Percentiles rank a stretch among this genome's conserved stretches.
Evolutionary conservation across 148 eudicot species (phyloP).

Genomic region (Chenopodium quinoa): DNA sequence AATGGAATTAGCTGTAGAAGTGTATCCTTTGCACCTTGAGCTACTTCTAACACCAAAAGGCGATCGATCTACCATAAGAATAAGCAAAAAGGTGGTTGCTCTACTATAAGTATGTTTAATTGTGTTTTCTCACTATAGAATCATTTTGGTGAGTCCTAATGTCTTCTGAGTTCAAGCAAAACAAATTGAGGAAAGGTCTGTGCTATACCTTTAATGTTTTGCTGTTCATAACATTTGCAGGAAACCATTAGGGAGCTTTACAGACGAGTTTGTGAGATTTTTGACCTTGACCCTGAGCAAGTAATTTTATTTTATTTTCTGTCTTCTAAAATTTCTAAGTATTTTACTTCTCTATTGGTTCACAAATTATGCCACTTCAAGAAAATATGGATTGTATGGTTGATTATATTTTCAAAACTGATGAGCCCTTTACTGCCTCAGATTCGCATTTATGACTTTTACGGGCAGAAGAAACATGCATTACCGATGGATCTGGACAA

Average conservation of each 20-base stretch:
- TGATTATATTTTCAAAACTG: background rate
- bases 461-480: conserved; percentile 72
- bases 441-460: conserved; percentile 87
- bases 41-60: conserved; percentile 76
- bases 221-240: conserved; percentile 39
- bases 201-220: background rate
- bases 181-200: background rate
- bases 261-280: conserved; percentile 81
- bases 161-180: background rate
- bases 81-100: conserved; percentile 85
- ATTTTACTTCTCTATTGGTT: background rate
- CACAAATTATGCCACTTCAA: background rate
- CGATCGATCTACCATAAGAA: conserved; percentile 61
- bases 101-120: background rate
- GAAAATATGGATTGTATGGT: background rate
- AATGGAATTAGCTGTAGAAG: conserved; percentile 82
- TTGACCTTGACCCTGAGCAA: conserved; percentile 66
- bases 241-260: conserved; percentile 88
- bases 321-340: background rate
- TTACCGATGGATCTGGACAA: conserved; percentile 79
- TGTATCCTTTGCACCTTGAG: conserved; percentile 85
- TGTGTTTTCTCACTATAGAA: background rate
- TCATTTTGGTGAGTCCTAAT: background rate
- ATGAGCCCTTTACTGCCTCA: conserved; percentile 24
- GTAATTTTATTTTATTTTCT: conserved; percentile 40